Base-by-base conservation (phyloP, 257 asterid genomes). In the Solanum habrochaites region DNA sequence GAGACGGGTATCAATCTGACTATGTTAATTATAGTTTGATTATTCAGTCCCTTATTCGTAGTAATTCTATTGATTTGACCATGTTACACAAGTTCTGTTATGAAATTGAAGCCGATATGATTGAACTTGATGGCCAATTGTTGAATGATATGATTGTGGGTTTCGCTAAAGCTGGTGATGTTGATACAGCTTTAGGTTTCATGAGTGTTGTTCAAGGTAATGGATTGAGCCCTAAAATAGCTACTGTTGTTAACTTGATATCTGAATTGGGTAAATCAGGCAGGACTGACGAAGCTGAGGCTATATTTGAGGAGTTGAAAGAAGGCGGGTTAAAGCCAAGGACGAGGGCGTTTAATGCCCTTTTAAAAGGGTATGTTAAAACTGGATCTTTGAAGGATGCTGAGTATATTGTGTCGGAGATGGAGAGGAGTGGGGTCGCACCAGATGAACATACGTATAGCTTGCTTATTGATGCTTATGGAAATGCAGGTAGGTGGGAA, bases 401-500 rank as follows among this genome's bases (percentile, higher is more conserved):
- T 0, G 98, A 95, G 88, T 90, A 88, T 83, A 86, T 97, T 56
- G 98, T 97, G 11, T 93, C 99, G 1, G 96, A 94, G 87, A 97
- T 97, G 99, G 96, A 97, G 88, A 90, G 88, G 88, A 91, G 87
- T 2, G 98, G 98, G 64, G 95, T 97, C 85, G 92, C 90, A 42
- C 98, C 98, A 0, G 98, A 97, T 87, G 98, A 95, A 83, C 91
- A 91, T 84, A 97, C 99, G 0, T 95, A 97, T 66, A 92, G 99
- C 86, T 89, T 94, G 90, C 98, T 97, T 71, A 97, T 97, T 29
- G 99, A 97, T 89, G 99, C 98, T 3, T 97, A 95, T 88, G 98
- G 98, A 47, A 94, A 94, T 91, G 99, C 98, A 0, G 98, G 98
- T 87, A 93, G 98, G 83, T 97, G 99, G 99, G 99, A 97, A 92